Evolutionary conservation across 208 protist species (phyloP), one percentile per base, ranked within the genome.

Genomic region (Trichomonas vaginalis): DNA sequence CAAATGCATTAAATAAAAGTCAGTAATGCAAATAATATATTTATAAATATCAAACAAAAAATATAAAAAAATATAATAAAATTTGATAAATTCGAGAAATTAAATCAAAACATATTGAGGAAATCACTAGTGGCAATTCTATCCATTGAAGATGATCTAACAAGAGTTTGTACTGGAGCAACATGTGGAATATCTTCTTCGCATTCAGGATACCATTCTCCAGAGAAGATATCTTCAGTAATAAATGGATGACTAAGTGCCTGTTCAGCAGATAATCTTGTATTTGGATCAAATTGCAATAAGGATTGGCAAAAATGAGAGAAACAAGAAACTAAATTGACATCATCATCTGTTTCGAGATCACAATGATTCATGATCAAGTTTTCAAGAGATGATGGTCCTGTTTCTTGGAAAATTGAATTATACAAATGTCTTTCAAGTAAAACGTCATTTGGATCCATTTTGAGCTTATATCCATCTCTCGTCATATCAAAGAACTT

Each of bases 261-360:
- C 40, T 96, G 56, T 51, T 45, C 48, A 37, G 96, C 96, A 0
- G 96, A 95, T 27, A 95, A 40, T 90, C 96, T 96, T 46, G 49
- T 49, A 0, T 9, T 56, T 42, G 96, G 96, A 46, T 97, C 95
- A 48, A 95, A 51, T 10, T 96, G 42, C 0, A 97, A 82, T 90
- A 97, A 96, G 0, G 80, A 95, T 32, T 47, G 10, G 37, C 96
- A 23, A 61, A 97, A 97, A 79, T 86, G 62, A 23, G 95, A 49
- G 46, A 97, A 92, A 21, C 86, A 92, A 39, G 40, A 42, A 45
- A 92, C 86, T 39, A 27, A n/a, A 35, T 92, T 35, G 0, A 40
- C 40, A n/a, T 48, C 45, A 39, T 92, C 86, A 39, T 35, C 27
- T 17, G 86, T 39, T 15, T 45, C 45, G 6, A 92, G 42, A 15